Evolutionary conservation across 1,284 basidiomycete species (phyloP).

Genomic region (Ceratorhiza oryzae-sativae): DNA sequence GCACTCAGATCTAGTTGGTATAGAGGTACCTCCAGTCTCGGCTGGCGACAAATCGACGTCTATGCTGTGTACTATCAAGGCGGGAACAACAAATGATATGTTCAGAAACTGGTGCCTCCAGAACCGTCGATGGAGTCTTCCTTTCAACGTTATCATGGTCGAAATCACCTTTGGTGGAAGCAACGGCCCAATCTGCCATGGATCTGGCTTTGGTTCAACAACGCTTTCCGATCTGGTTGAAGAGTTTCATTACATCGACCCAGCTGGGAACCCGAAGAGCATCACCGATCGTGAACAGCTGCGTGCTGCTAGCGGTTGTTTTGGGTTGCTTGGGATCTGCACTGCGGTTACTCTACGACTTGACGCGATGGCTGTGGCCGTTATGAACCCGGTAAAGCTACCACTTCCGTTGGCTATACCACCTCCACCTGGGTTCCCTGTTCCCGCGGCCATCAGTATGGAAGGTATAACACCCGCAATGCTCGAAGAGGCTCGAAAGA

Average conservation of each 20-base stretch:
- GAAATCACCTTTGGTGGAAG: constrained; percentile 41
- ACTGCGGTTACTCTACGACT: constrained; percentile 41
- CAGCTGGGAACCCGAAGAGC: constrained; percentile 35
- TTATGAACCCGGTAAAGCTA: constrained; percentile 42
- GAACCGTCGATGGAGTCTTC: constrained; percentile 28
- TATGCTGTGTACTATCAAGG: constrained; percentile 35
- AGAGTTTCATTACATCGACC: constrained; percentile 42
- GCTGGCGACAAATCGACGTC: background rate
- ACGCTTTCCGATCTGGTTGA: constrained; percentile 42
- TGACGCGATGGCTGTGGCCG: constrained; percentile 40
- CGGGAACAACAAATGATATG: constrained; percentile 43
- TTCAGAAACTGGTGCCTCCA: constrained; percentile 41
- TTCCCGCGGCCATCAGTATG: constrained; percentile 19
- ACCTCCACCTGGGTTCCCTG: constrained; percentile 40
- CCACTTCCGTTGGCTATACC: constrained; percentile 41
- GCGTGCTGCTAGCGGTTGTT: constrained; percentile 41
- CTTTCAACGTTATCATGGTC: constrained; percentile 41
- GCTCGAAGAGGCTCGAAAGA: constrained; percentile 37
- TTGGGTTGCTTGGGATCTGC: constrained; percentile 43
- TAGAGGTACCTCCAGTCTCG: constrained; percentile 1
- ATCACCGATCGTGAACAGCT: constrained; percentile 41
- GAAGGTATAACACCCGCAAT: constrained; percentile 33
- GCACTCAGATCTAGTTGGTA: constrained; percentile 35
- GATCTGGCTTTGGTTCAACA: constrained; percentile 38
- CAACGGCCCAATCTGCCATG: constrained; percentile 40